Evolutionary conservation across 163 green algal genomes (phyloP).

Genomic region (Scenedesmus sp.): DNA sequence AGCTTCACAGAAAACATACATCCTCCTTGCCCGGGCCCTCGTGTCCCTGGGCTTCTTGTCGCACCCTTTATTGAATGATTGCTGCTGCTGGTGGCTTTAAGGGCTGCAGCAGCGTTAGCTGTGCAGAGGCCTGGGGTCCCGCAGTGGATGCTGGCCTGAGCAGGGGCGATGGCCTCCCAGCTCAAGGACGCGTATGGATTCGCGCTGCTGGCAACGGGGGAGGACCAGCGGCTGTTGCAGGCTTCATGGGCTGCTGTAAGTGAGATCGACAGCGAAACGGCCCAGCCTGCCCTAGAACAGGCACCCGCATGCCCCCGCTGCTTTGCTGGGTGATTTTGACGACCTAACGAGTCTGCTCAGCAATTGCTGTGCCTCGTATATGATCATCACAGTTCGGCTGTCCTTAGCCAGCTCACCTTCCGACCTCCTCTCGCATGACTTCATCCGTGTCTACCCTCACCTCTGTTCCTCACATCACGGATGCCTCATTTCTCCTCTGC

Average conservation of each 20-base stretch:
- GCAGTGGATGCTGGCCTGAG: constrained; percentile 4
- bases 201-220: constrained; percentile 29
- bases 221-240: constrained; percentile 38
- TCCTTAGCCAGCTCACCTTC: constrained; percentile 11
- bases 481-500: not conserved
- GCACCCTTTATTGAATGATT: constrained; percentile 35
- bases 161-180: constrained; percentile 6
- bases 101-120: constrained; percentile 17
- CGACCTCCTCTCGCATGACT: not conserved
- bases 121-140: constrained; percentile 1
- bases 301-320: not conserved
- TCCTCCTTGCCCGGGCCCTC: not conserved
- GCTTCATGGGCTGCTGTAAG: constrained; percentile 36
- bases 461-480: not conserved
- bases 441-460: not conserved
- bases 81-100: constrained; percentile 23
- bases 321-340: not conserved
- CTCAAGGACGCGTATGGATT: constrained; percentile 34
- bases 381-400: not conserved
- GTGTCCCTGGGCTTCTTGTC: constrained; percentile 5
- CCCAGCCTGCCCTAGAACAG: not conserved
- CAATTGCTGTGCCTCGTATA: not conserved
- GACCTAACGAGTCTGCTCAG: not conserved
- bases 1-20: not conserved
- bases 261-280: not conserved